Percentiles rank a stretch among this genome's conserved stretches.
Evolutionary conservation across 257 asterid genomes (phyloP).

Genomic region (Paulownia fortunei): DNA sequence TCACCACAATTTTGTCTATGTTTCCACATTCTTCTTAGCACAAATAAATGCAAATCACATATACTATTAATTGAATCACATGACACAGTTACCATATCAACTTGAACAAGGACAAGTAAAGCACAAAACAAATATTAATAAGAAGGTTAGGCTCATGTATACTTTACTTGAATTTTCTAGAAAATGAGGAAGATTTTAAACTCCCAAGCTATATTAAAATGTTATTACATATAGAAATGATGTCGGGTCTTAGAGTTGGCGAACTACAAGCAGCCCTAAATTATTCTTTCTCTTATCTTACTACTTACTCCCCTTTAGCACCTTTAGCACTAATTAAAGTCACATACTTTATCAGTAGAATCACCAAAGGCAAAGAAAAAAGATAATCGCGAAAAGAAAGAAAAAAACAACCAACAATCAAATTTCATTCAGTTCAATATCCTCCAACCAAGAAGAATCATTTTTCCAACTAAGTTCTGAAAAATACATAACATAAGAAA

Average conservation of each 20-base stretch:
- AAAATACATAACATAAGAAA: slow-evolving; percentile 7
- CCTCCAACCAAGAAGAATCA: background rate
- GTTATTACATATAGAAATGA: background rate
- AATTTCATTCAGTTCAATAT: background rate
- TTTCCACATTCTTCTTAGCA: background rate
- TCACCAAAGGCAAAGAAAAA: background rate
- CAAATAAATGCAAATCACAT: background rate
- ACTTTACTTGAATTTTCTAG: background rate
- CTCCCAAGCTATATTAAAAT: background rate
- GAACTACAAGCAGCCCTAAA: background rate
- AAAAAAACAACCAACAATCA: background rate
- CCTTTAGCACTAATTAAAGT: background rate
- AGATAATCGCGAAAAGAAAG: background rate
- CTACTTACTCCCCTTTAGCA: background rate
- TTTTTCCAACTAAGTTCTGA: background rate
- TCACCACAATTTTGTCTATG: background rate
- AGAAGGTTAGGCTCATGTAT: background rate
- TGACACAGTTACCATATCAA: too few species aligned
- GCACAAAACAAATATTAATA: background rate
- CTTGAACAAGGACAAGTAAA: background rate
- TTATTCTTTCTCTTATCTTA: too few species aligned
- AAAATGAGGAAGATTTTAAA: background rate
- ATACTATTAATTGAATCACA: background rate
- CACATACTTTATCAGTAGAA: background rate
- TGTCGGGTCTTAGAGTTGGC: background rate